Conservation (phyloP, 164 flowering plant genomes). For the Macadamia tetraphylla region DNA sequence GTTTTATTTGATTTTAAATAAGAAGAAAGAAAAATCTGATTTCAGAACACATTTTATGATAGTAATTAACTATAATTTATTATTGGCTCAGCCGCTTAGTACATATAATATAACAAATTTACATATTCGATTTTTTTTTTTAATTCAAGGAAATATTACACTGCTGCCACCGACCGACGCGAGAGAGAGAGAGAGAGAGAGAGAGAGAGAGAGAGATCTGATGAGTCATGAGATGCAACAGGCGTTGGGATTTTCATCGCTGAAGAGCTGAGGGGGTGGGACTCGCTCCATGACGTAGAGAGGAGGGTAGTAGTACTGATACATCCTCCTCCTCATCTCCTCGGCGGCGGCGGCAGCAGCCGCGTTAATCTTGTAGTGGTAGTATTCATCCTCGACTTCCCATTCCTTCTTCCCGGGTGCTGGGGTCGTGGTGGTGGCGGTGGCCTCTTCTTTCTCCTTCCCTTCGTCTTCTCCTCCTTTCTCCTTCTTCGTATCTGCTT, state of each 20-base stretch:
- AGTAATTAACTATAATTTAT: too few species aligned
- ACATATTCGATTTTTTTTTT: too few species aligned
- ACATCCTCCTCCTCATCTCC: slow-evolving; percentile 63
- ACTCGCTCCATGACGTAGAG: slow-evolving; percentile 65
- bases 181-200: too few species aligned
- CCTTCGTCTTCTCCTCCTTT: slow-evolving; percentile 9
- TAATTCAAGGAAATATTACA: too few species aligned
- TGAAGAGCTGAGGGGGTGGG: slow-evolving; percentile 87
- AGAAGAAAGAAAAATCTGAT: too few species aligned
- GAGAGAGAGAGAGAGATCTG: too few species aligned
- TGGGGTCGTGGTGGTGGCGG: too few species aligned
- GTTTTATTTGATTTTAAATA: too few species aligned
- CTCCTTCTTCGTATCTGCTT: not conserved
- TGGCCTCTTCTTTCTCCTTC: not conserved
- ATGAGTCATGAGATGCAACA: slow-evolving; percentile 58
- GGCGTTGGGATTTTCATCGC: slow-evolving; percentile 96
- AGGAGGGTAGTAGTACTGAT: slow-evolving; percentile 37
- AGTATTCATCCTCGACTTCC: not conserved
- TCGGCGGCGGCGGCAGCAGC: slow-evolving; percentile 12
- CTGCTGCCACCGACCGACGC: too few species aligned
- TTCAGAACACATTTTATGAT: too few species aligned
- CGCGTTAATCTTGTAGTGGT: not conserved
- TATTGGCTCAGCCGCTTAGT: too few species aligned
- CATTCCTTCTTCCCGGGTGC: slow-evolving; percentile 7
- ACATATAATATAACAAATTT: too few species aligned